Percentiles rank a stretch among this genome's conserved stretches.
These are phyloP conservation scores for Leonotis leonurus DNA, from an alignment of 257 asterid species.

Conservation along the genomic window DNA sequence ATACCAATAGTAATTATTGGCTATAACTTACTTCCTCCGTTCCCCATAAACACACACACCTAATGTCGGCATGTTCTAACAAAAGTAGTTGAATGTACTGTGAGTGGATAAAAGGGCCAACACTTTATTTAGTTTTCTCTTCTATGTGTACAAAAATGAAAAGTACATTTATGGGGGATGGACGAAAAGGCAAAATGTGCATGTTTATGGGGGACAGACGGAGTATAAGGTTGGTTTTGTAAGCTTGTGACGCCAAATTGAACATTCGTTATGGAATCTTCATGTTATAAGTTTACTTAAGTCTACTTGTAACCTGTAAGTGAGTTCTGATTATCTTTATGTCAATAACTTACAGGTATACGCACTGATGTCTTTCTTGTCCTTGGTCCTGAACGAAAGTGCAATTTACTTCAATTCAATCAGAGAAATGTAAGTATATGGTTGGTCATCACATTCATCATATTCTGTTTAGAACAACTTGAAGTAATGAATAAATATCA, in stretches of 20 bases:
- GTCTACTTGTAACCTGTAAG: not conserved
- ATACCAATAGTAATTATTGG: not conserved
- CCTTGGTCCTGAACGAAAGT: slow-evolving; percentile 56
- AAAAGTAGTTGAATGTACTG: too few species aligned
- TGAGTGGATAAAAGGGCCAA: too few species aligned
- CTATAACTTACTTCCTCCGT: too few species aligned
- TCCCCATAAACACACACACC: too few species aligned
- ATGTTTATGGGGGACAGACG: too few species aligned
- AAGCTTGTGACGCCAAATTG: not conserved
- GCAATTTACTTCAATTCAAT: slow-evolving; percentile 89
- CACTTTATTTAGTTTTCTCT: too few species aligned
- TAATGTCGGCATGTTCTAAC: too few species aligned
- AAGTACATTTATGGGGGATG: too few species aligned
- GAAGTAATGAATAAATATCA: not conserved
- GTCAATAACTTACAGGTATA: slow-evolving; percentile 58
- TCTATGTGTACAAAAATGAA: too few species aligned
- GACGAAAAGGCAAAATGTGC: too few species aligned
- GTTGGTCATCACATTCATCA: too few species aligned
- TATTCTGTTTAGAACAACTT: not conserved
- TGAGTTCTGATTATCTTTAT: slow-evolving; percentile 14
- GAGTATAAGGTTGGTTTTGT: too few species aligned
- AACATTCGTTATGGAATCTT: not conserved
- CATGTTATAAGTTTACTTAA: slow-evolving; percentile 2
- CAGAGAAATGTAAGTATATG: slow-evolving; percentile 88
- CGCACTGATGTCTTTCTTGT: slow-evolving; percentile 90